Evolutionary conservation across 1,139 yeast genomes (phyloP).

Genomic region (Yamadazyma sp.): DNA sequence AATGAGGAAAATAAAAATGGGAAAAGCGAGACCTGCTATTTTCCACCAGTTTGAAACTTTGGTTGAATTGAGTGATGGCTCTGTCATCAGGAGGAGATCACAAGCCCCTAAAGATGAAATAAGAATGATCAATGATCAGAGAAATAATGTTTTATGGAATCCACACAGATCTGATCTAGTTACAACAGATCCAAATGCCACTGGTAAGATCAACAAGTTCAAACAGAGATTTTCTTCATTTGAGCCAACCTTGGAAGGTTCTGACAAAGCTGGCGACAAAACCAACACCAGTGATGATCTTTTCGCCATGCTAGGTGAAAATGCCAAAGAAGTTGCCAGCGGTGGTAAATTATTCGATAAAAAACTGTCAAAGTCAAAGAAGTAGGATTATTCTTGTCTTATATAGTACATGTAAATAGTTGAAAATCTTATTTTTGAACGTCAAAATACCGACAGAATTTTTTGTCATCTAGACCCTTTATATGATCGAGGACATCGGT

Average conservation of each 20-base stretch:
- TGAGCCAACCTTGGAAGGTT: slow-evolving; percentile 16
- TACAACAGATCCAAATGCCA: slow-evolving; percentile 74
- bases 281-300: slow-evolving; percentile 44
- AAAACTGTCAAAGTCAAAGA: slow-evolving; percentile 37
- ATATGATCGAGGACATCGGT: slow-evolving; percentile 18
- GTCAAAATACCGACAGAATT: not conserved
- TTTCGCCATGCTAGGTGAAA: slow-evolving; percentile 61
- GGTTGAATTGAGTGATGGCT: slow-evolving; percentile 91
- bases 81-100: slow-evolving; percentile 78
- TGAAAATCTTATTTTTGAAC: slow-evolving; percentile 2
- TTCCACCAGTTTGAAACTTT: slow-evolving; percentile 85
- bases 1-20: slow-evolving; percentile 56
- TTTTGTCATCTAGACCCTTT: not conserved
- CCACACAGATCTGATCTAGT: slow-evolving; percentile 77
- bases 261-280: slow-evolving; percentile 13
- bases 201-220: slow-evolving; percentile 84
- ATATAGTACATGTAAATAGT: slow-evolving; percentile 18
- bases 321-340: slow-evolving; percentile 59
- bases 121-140: slow-evolving; percentile 83
- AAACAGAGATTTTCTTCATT: slow-evolving; percentile 70
- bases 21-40: slow-evolving; percentile 90
- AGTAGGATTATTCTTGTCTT: slow-evolving; percentile 17
- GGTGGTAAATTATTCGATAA: slow-evolving; percentile 63
- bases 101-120: slow-evolving; percentile 88
- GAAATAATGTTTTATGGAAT: slow-evolving; percentile 86